These are phyloP conservation scores for Rheum nobile DNA, from an alignment of 148 eudicot genomes.

Conservation along the genomic window DNA sequence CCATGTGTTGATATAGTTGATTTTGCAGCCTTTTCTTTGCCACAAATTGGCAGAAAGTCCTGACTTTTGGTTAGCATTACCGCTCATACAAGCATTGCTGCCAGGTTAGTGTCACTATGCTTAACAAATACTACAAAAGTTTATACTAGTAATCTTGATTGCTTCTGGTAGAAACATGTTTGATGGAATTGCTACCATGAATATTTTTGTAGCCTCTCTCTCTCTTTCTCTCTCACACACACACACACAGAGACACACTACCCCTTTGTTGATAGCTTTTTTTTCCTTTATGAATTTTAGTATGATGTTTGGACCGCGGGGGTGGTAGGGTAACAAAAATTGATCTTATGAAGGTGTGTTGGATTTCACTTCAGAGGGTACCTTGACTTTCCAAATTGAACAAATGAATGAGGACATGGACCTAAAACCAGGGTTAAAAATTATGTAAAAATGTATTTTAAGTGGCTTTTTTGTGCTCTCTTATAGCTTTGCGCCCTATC, in stretches of 20 bases:
- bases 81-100: slow-evolving; percentile 70
- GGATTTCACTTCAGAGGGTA: not conserved
- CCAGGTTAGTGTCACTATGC: slow-evolving; percentile 44
- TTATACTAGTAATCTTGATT: not conserved
- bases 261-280: too few species aligned
- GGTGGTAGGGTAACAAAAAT: too few species aligned
- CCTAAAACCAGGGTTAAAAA: not conserved
- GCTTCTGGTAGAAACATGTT: too few species aligned
- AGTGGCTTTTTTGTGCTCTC: slow-evolving; percentile 4
- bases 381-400: not conserved
- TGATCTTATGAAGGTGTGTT: not conserved
- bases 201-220: too few species aligned
- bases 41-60: slow-evolving; percentile 51
- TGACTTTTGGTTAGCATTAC: slow-evolving; percentile 65
- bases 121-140: not conserved
- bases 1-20: slow-evolving; percentile 14
- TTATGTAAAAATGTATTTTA: not conserved
- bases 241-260: too few species aligned
- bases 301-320: too few species aligned
- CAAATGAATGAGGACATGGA: not conserved
- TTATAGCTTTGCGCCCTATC: slow-evolving; percentile 68
- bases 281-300: too few species aligned
- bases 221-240: too few species aligned
- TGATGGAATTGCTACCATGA: too few species aligned
- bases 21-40: slow-evolving; percentile 56